Evolutionary conservation across 768 basidiomycete species (phyloP), one percentile per base, ranked within the genome.

Genomic region (Suillus weaverae): DNA sequence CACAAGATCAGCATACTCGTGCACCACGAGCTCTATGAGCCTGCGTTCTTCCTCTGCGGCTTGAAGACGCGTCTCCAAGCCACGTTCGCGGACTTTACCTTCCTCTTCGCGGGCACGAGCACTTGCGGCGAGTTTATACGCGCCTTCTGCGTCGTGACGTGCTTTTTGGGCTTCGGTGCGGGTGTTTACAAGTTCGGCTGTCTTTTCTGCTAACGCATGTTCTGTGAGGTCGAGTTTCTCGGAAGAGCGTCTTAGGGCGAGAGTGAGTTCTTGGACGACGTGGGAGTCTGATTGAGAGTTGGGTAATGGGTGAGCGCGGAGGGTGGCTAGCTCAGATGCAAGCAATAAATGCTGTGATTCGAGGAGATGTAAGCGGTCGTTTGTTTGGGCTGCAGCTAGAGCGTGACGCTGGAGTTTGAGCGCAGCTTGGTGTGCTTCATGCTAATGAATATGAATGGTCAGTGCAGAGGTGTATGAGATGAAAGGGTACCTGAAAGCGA

Each of bases 1-100:
- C 14, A 93, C 92, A 16, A 94, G 82, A 64, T 85, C 86, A 0
- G 92, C 92, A 61, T 94, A 94, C 68, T 93, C 89, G 60, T 82
- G 79, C 18, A 93, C 83, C 5, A 86, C 88, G 36, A 83, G 71
- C 63, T 93, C 91, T 46, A 82, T 81, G 72, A 91, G 84, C 68
- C 80, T 81, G 39, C 79, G 76, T 66, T 88, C 84, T 72, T 90
- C 87, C 66, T 88, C 84, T 4, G 82, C 81, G 26, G 77, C 78
- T 43, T 76, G 78, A 4, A 85, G 72, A 68, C 74, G 81, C 66
- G 78, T 66, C 67, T 83, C 79, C 59, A 89, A 71, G 36, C 81
- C 82, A 26, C 81, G 73, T 68, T 87, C 85, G n/a, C 82, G 79
- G 5, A 72, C 73, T 46, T 81, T 80, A 1, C 77, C 78, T 5